Base-by-base conservation (phyloP, 441 rosid species). In the Erodium chrysanthum region DNA sequence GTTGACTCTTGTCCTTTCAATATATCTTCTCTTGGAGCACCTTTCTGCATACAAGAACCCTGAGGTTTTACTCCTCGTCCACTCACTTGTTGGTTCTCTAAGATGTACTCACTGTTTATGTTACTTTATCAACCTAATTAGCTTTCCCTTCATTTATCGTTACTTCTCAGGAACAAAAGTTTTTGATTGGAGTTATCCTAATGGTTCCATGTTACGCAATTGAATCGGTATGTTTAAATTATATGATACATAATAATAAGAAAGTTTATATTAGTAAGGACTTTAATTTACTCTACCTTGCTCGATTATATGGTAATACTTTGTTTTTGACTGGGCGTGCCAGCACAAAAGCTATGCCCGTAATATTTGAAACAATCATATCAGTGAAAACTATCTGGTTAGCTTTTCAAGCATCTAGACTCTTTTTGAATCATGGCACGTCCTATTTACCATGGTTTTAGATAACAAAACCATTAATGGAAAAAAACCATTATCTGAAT, bases 191-290 rank as follows among this genome's bases (percentile, higher is more conserved):
- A 66, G 98, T 95, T 79, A 85, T 88, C 78, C 82, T 95, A 65
- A 92, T 95, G 99, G 99, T 95, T 78, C 99, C 99, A 54, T 91
- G 90, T 86, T 95, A 92, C 73, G 85, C 93, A 0, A 64, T 95
- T 17, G 99, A 95, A 78, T 95, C 99, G 0, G 99, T 92, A 66
- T 86, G 96, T 77, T 58, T 4, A 20, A 15, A 52, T 52, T 52
- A 52, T 52, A 40, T 40, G n/a, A 40, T 9, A 11, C 48, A 22
- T 21, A 7, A 21, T 59, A 59, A 17, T 59, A 11, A 25, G n/a
- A 5, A 50, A 0, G 58, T 50, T 50, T 50, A 50, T 17, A 50
- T 31, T 31, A 31, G 35, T 31, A 15, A 40, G 59, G 23, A 52
- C 8, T 52, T 12, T 7, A 52, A 40, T 40, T 40, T 40, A 40